Conservation (phyloP, 495 filamentous ascomycete genomes). For the Aspergillus homomorphus region DNA sequence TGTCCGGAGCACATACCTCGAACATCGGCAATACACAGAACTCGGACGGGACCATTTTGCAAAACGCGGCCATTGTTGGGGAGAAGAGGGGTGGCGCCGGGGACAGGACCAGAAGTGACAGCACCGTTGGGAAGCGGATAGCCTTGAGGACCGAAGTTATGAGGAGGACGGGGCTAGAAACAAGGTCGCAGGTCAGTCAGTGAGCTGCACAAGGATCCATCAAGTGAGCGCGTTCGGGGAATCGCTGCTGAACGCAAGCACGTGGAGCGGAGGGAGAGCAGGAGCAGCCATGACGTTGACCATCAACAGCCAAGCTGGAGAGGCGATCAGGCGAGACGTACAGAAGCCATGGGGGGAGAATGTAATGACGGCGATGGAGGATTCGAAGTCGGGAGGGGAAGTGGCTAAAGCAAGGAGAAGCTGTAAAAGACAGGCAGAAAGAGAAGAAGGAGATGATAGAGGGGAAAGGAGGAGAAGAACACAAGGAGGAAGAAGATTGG, state of each 20-base stretch:
- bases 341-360: slow-evolving; percentile 50
- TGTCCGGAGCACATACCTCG: slow-evolving; percentile 62
- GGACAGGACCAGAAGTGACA: slow-evolving; percentile 38
- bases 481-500: slow-evolving; percentile 10
- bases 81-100: slow-evolving; percentile 53
- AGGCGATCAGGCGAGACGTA: slow-evolving; percentile 32
- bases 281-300: slow-evolving; percentile 22
- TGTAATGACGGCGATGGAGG: slow-evolving; percentile 11
- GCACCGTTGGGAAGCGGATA: slow-evolving; percentile 51
- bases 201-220: not conserved
- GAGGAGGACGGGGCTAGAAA: slow-evolving; percentile 43
- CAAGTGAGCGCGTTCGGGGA: slow-evolving; percentile 9
- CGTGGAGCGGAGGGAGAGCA: slow-evolving; percentile 12
- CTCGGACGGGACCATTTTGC: slow-evolving; percentile 77
- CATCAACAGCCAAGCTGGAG: slow-evolving; percentile 13
- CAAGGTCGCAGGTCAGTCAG: slow-evolving; percentile 15
- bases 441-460: slow-evolving; percentile 21
- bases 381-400: slow-evolving; percentile 18
- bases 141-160: slow-evolving; percentile 48
- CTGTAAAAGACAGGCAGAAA: slow-evolving; percentile 23
- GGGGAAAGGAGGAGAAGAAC: slow-evolving; percentile 23
- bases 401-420: slow-evolving; percentile 20
- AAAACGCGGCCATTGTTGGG: slow-evolving; percentile 72
- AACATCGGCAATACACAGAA: slow-evolving; percentile 96
- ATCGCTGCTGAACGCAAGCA: slow-evolving; percentile 12